phyloP scores from a whole-genome alignment of 2,329 filamentous ascomycete genomes.

The Phialocephala sp. region DNA sequence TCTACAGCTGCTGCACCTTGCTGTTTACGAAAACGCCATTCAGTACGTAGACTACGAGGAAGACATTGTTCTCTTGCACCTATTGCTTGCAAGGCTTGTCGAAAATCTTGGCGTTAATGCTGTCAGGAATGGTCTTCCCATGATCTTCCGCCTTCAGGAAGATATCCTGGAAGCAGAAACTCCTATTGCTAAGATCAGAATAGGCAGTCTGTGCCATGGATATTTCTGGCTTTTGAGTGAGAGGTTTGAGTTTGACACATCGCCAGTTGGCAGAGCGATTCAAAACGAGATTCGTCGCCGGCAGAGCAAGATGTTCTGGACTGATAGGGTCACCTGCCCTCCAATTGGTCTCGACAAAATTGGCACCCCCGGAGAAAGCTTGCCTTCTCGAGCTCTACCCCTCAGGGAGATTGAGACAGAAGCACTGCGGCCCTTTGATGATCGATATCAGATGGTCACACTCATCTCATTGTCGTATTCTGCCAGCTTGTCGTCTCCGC shows the following conservation, averaged over 20 bases:
- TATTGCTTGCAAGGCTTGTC: constrained; percentile 76
- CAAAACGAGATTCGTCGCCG: constrained; percentile 78
- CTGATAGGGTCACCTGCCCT: constrained; percentile 75
- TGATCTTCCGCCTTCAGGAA: constrained; percentile 88
- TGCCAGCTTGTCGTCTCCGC: constrained; percentile 64
- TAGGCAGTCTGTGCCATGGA: constrained; percentile 85
- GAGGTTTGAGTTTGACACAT: constrained; percentile 76
- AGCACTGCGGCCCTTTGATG: constrained; percentile 76
- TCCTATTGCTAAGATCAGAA: constrained; percentile 74
- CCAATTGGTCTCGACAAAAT: constrained; percentile 68
- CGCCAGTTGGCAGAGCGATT: constrained; percentile 72
- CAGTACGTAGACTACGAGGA: constrained; percentile 74
- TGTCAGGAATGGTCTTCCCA: constrained; percentile 77
- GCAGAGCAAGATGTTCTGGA: constrained; percentile 78
- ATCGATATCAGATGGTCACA: constrained; percentile 73
- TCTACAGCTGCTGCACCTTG: constrained; percentile 80
- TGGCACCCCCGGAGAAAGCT: constrained; percentile 54
- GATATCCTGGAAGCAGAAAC: constrained; percentile 73
- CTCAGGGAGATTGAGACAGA: constrained; percentile 64
- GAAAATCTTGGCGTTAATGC: constrained; percentile 83
- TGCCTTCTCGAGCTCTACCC: constrained; percentile 50
- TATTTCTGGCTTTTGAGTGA: constrained; percentile 85
- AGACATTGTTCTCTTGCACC: constrained; percentile 78
- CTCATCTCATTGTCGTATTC: constrained; percentile 76
- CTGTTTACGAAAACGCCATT: constrained; percentile 86